Evolutionary conservation across 495 filamentous ascomycete genomes (phyloP), one percentile per base, ranked within the genome.

Genomic region (Durotheca rogersii): DNA sequence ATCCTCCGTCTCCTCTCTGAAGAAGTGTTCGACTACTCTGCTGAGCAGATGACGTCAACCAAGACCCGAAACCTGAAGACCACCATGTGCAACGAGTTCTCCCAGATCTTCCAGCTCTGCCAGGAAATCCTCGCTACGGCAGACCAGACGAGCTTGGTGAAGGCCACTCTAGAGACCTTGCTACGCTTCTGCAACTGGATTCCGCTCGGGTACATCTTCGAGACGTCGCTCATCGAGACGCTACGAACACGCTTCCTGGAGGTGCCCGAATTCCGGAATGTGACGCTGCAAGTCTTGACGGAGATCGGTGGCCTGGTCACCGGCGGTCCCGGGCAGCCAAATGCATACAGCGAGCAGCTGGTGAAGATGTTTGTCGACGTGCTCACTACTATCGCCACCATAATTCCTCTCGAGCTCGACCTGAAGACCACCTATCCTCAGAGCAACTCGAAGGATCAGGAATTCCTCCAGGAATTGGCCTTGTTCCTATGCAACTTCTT

Each of bases 111-210:
- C 74, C 87, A 94, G 70, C 80, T 99, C 18, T 99, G 93, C 73
- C 89, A 87, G 16, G 90, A 97, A 67, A 88, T 97, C 31, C 74
- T 99, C 46, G 87, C 82, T 58, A 90, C 85, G 20, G 93, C 92
- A 2, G 88, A 85, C 51, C 89, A 95, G 68, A 79, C 87, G 16
- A 95, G 82, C 66, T 75, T 97, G 14, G 84, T 96, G 69, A 95
- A 91, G 70, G 89, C 90, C 16, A 97, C 93, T 0, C 73, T 99
- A 32, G 90, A 96, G 69, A 97, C 93, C 0, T 76, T 99, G 11
- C 79, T 99, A 23, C 85, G 91, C 29, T 99, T 99, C 64, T 81
- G 96, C 65, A 99, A 96, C 71, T 97, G 93, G 93, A 99, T 97
- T 47, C 94, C 93, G 0, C 72, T 99, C 23, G 93, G 94, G 12